These are phyloP conservation scores for Creolimax fragrantissima DNA, from an alignment of 78 protist genomes.

Conservation along the genomic window DNA sequence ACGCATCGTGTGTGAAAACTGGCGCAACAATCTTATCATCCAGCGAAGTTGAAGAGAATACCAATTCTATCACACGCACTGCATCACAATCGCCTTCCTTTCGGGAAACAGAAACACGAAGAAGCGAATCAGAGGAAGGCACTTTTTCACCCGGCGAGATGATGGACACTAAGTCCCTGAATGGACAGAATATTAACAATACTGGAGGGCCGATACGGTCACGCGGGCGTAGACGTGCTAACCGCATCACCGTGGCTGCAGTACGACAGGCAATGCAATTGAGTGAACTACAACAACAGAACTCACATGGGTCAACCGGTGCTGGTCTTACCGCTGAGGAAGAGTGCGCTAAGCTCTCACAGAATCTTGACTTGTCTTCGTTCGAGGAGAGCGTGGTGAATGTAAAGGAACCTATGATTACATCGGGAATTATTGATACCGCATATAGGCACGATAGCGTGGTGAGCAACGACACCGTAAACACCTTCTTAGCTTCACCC, in stretches of 20 bases:
- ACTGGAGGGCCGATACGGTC: neutral
- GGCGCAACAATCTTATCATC: no score
- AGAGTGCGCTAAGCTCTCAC: no score
- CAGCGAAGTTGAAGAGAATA: no score
- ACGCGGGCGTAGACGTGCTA: neutral
- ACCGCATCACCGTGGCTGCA: neutral
- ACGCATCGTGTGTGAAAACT: neutral
- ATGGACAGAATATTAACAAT: no score
- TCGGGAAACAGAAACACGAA: no score
- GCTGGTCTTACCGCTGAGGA: neutral
- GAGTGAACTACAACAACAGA: neutral
- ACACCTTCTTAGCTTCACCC: neutral
- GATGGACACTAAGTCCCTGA: no score
- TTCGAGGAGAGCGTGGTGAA: neutral
- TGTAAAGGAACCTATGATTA: neutral
- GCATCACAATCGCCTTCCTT: no score
- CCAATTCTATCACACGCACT: no score
- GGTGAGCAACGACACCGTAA: neutral
- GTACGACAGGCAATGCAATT: neutral
- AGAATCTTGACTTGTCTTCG: neutral
- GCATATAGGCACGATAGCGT: neutral
- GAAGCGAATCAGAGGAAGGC: no score
- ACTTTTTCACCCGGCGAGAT: no score
- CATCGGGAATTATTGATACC: neutral
- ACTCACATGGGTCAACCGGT: neutral